phyloP scores from a whole-genome alignment of 805 yeast genomes.

The Dipodascopsis tothii region DNA sequence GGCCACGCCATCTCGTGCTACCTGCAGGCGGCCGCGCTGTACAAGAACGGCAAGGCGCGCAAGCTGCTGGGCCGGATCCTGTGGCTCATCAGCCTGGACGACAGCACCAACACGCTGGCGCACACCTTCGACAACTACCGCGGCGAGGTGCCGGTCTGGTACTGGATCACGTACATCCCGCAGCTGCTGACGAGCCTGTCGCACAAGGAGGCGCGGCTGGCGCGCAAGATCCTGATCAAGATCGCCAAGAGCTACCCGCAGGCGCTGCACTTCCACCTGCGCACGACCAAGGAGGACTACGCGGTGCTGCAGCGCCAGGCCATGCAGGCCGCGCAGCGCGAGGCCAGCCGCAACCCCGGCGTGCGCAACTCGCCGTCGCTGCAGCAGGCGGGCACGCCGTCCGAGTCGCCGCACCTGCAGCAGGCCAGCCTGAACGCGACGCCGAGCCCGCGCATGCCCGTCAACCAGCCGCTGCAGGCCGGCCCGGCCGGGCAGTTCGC shows the following conservation, averaged over 20 bases:
- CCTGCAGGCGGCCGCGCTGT: conserved; percentile 93
- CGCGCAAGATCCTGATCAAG: conserved; percentile 76
- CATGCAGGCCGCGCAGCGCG: conserved; percentile 38
- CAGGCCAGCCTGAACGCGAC: neutral
- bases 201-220: conserved; percentile 83
- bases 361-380: conserved; percentile 17
- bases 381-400: conserved; percentile 9
- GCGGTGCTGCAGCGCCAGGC: conserved; percentile 78
- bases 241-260: conserved; percentile 97
- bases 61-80: conserved; percentile 78
- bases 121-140: conserved; percentile 85
- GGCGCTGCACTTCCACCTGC: conserved; percentile 88
- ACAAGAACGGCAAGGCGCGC: conserved; percentile 86
- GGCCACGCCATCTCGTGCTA: conserved; percentile 93
- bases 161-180: conserved; percentile 96
- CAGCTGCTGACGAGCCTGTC: conserved; percentile 84
- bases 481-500: neutral
- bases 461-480: neutral
- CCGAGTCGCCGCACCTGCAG: conserved; percentile 16
- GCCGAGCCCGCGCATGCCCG: neutral
- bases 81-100: conserved; percentile 91
- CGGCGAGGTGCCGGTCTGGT: conserved; percentile 98
- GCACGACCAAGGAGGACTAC: conserved; percentile 92
- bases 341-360: conserved; percentile 21
- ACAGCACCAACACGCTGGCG: conserved; percentile 67